Evolutionary conservation across 257 asterid genomes (phyloP).

Genomic region (Primulina tabacum): DNA sequence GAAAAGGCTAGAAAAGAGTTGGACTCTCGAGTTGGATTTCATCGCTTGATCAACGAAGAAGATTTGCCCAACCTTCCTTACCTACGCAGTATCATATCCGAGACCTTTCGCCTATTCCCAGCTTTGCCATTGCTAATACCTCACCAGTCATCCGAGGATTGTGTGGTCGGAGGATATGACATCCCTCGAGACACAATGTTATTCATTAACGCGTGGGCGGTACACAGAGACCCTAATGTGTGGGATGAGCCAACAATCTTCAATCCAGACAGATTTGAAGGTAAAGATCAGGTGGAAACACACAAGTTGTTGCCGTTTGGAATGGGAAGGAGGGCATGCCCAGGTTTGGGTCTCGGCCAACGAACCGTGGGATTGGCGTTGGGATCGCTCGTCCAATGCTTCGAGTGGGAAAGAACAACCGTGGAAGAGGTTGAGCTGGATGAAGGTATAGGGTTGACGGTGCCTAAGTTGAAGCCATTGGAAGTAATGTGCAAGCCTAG

Average conservation of each 20-base stretch:
- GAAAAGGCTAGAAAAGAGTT: constrained; percentile 21
- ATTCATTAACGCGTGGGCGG: constrained; percentile 27
- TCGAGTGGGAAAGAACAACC: constrained; percentile 26
- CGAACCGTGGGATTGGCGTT: constrained; percentile 24
- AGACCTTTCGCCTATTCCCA: constrained; percentile 25
- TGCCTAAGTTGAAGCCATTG: constrained; percentile 24
- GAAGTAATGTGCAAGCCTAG: constrained; percentile 26
- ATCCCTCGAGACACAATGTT: constrained; percentile 27
- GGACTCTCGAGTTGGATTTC: constrained; percentile 17
- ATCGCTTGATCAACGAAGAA: constrained; percentile 23
- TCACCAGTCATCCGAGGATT: constrained; percentile 19
- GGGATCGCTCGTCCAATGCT: constrained; percentile 28
- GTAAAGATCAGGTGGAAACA: constrained; percentile 17
- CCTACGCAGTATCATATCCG: constrained; percentile 20
- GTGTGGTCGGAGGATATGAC: constrained; percentile 22
- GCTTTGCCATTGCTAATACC: constrained; percentile 24
- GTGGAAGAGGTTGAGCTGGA: constrained; percentile 20
- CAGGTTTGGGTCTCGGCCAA: constrained; percentile 26
- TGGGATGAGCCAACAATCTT: constrained; percentile 26
- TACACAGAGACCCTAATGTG: constrained; percentile 23
- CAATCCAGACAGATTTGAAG: constrained; percentile 28
- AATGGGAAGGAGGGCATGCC: constrained; percentile 32
- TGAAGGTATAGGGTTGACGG: constrained; percentile 21
- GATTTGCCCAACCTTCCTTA: constrained; percentile 24
- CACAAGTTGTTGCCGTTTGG: constrained; percentile 29